These are phyloP conservation scores for Trichoderma arundinaceum DNA, from an alignment of 2,329 filamentous ascomycete species.

Conservation along the genomic window DNA sequence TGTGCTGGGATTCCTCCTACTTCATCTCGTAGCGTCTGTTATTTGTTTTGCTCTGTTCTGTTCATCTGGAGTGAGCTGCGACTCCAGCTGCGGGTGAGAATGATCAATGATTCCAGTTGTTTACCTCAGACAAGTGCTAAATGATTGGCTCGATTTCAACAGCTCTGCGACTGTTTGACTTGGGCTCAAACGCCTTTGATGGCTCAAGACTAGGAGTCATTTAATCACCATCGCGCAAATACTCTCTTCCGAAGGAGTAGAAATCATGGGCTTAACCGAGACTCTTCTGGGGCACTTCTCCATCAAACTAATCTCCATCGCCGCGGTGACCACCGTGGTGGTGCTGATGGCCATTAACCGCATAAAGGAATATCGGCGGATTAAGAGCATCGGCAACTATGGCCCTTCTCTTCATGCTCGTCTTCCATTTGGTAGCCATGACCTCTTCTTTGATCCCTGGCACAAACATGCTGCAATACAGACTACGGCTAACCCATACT, in stretches of 20 bases:
- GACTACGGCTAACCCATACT: background rate
- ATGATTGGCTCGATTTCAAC: background rate
- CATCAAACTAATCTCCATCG: slow-evolving; percentile 46
- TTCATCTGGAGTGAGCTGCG: too few species aligned
- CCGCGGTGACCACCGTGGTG: slow-evolving; percentile 46
- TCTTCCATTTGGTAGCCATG: slow-evolving; percentile 53
- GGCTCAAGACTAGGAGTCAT: background rate
- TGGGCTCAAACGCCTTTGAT: background rate
- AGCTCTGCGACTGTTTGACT: background rate
- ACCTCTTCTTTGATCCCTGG: background rate
- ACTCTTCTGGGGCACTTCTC: slow-evolving; percentile 53
- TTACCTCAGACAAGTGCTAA: too few species aligned
- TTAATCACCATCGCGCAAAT: background rate
- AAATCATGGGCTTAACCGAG: slow-evolving; percentile 58
- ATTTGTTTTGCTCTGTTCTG: too few species aligned
- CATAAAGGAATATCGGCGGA: slow-evolving; percentile 51
- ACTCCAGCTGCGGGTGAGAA: too few species aligned
- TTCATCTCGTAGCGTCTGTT: too few species aligned
- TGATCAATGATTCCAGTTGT: too few species aligned
- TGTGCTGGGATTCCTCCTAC: too few species aligned
- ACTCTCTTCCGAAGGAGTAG: background rate
- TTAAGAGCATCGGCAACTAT: slow-evolving; percentile 54
- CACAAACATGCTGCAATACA: too few species aligned
- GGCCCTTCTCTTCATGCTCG: slow-evolving; percentile 46
- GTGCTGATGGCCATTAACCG: slow-evolving; percentile 47